Base-by-base conservation (phyloP, 2,329 filamentous ascomycete genomes). In the Thermoascus crustaceus region DNA sequence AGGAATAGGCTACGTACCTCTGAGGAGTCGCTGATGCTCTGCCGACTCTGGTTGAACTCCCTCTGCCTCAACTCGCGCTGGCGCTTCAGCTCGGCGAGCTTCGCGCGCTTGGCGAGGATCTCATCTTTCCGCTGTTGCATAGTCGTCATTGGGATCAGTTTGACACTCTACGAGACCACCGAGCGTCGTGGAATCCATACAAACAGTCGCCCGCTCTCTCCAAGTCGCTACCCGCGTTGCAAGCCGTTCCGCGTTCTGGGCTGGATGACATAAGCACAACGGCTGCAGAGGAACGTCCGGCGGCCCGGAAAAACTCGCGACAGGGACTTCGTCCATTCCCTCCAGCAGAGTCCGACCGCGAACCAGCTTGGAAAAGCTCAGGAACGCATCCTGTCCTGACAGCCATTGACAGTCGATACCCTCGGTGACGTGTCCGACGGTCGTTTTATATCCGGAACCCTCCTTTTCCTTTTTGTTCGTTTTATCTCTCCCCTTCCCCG, bases 41-140 rank as follows among this genome's bases (percentile, higher is more conserved):
- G 75, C 48, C 86, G 77, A 48, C 71, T 78, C 43, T 74, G 75
- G 40, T 72, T 76, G 50, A 84, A 78, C 58, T 93, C 85, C 57
- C 75, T 84, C 45, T 85, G 77, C 40, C 88, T 76, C 50, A 89
- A 68, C 60, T 93, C 87, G 51, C 91, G 78, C 67, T 95, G 87
- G 43, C 85, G 78, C 69, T 94, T 95, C 47, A 98, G 75, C 73
- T 96, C 91, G 32, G 85, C 88, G 53, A 98, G 85, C 72, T 91
- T 95, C 44, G 88, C 89, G 71, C 85, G 89, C 69, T 98, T 98
- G 49, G 87, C 88, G 52, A 91, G 71, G 50, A 98, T 94, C 71
- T 98, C 91, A 71, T 94, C 87, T 69, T 86, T 83, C 53, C 88
- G 82, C 72, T 88, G 69, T 60, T 78, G 81, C 67, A 60, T 58